These are phyloP conservation scores for Diaporthe sp. DNA, from an alignment of 2,329 filamentous ascomycete species.

Conservation along the genomic window DNA sequence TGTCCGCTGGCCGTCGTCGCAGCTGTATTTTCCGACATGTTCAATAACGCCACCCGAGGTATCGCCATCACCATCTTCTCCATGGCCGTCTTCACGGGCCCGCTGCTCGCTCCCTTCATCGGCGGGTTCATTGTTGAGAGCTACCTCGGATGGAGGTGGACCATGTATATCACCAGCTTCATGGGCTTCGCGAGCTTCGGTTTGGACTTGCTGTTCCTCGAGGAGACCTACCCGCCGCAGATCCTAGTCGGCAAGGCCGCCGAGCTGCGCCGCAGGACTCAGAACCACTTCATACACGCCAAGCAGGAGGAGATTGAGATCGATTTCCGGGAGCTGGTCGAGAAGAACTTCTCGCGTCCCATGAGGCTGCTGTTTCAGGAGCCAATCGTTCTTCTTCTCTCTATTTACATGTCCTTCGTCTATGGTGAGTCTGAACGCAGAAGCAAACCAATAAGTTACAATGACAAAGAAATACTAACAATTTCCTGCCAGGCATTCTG, in stretches of 20 bases:
- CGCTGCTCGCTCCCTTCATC: slow-evolving; percentile 75
- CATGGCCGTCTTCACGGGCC: slow-evolving; percentile 75
- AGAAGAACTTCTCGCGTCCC: slow-evolving; percentile 76
- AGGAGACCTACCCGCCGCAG: slow-evolving; percentile 78
- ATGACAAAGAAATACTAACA: slow-evolving; percentile 5
- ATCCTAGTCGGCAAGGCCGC: slow-evolving; percentile 73
- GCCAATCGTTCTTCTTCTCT: slow-evolving; percentile 76
- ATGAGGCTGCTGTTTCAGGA: slow-evolving; percentile 75
- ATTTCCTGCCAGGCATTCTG: slow-evolving; percentile 62
- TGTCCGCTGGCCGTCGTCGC: slow-evolving; percentile 77
- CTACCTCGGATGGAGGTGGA: slow-evolving; percentile 80
- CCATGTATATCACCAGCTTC: slow-evolving; percentile 72
- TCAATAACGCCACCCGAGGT: slow-evolving; percentile 73
- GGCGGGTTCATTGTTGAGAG: slow-evolving; percentile 76
- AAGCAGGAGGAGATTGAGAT: slow-evolving; percentile 80
- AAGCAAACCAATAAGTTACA: neutral
- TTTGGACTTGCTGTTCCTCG: slow-evolving; percentile 72
- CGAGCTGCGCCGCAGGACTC: slow-evolving; percentile 72
- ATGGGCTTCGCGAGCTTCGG: slow-evolving; percentile 73
- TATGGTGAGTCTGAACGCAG: slow-evolving; percentile 62
- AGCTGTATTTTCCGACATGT: slow-evolving; percentile 80
- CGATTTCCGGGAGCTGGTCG: slow-evolving; percentile 72
- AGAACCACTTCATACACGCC: slow-evolving; percentile 79
- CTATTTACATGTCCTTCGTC: slow-evolving; percentile 80
- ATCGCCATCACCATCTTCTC: slow-evolving; percentile 70